Evolutionary conservation across 495 filamentous ascomycete genomes (phyloP), one percentile per base, ranked within the genome.

Genomic region (Hyaloscypha bicolor): DNA sequence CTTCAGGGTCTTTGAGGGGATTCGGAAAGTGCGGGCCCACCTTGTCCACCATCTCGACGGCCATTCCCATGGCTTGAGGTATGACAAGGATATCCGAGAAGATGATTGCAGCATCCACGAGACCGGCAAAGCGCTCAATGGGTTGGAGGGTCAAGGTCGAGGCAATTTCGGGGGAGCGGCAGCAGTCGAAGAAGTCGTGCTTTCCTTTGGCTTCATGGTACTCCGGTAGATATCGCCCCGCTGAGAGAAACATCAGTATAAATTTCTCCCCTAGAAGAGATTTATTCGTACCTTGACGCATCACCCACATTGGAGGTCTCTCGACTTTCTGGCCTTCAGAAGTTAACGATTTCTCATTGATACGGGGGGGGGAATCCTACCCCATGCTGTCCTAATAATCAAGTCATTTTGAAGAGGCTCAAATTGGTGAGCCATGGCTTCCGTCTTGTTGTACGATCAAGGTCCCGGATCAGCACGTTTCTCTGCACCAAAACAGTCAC

Each of bases 31-130:
- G 89, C 33, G 95, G 95, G 1, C 95, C 95, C 75, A 96, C 95
- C 79, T 93, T 93, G 74, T 97, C 93, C 32, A 97, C 79, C 95
- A 99, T 99, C 78, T 97, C 91, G 11, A 99, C 95, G 22, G 80
- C 81, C 96, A 99, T 98, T 1, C 95, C 95, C 87, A 99, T 90
- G 22, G 95, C 95, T 79, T 99, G 95, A 3, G 95, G 95, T 71
- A 99, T 93, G 64, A 99, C 95, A 51, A 99, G 85, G 71, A 99
- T 99, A 77, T 99, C 95, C 16, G 92, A 96, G 85, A 99, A 99
- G 76, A 99, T 99, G 72, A 99, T 99, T 37, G 95, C 93, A 19
- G 95, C 96, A 78, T 99, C 95, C 69, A 99, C 89, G 55, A 97
- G 87, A 39, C 92, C 93, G 21, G 83, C 88, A 77, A 89, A 99